phyloP scores from a whole-genome alignment of 1,284 basidiomycete species.

The Hemileccinum hortonii region DNA sequence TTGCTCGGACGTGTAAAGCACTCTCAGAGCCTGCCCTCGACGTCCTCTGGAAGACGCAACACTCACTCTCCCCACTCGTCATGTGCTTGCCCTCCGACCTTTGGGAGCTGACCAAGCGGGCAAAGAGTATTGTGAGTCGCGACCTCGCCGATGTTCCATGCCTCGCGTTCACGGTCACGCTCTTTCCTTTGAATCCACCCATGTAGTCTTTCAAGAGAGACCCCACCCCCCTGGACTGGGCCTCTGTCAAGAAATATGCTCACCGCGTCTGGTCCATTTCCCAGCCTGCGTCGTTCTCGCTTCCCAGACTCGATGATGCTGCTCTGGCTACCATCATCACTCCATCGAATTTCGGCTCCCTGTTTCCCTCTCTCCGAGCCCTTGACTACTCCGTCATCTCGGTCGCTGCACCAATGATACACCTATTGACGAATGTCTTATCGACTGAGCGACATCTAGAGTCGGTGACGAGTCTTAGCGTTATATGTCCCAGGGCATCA shows the following conservation, averaged over 20 bases:
- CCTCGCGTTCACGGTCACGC: slow-evolving; percentile 4
- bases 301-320: slow-evolving; percentile 27
- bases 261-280: slow-evolving; percentile 24
- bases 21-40: slow-evolving; percentile 31
- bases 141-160: background rate
- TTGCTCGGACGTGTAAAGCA: slow-evolving; percentile 31
- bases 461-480: slow-evolving; percentile 22
- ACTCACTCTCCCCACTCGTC: slow-evolving; percentile 29
- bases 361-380: slow-evolving; percentile 28
- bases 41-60: slow-evolving; percentile 31
- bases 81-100: slow-evolving; percentile 29
- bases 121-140: slow-evolving; percentile 27
- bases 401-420: slow-evolving; percentile 18
- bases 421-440: slow-evolving; percentile 21
- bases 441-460: slow-evolving; percentile 18
- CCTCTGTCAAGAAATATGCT: slow-evolving; percentile 22
- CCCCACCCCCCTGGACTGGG: slow-evolving; percentile 24
- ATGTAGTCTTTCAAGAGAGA: slow-evolving; percentile 25
- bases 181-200: background rate
- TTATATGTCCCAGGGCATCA: slow-evolving; percentile 28
- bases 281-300: slow-evolving; percentile 22
- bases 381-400: slow-evolving; percentile 32
- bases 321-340: slow-evolving; percentile 20
- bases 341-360: slow-evolving; percentile 17
- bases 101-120: slow-evolving; percentile 22